A percentile compares a stretch with the other conserved stretches of the same genome.
These are phyloP conservation scores for Fusarium coicis DNA, from an alignment of 2,329 filamentous ascomycete genomes.

Conservation along the genomic window DNA sequence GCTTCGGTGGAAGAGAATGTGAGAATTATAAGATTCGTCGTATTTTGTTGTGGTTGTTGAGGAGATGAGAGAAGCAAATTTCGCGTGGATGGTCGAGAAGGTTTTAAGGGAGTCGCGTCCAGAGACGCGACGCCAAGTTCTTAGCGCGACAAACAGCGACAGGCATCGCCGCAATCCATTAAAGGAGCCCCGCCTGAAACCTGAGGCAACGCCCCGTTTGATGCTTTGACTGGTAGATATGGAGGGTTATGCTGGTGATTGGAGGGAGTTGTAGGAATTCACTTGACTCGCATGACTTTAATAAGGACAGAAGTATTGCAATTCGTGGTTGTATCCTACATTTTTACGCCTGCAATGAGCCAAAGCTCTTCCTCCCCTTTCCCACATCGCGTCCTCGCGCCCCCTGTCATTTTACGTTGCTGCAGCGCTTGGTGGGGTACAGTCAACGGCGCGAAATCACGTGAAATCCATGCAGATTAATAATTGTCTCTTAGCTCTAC, in stretches of 20 bases:
- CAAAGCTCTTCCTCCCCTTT: neutral
- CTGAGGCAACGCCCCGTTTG: conserved; percentile 40
- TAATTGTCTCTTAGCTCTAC: conserved; percentile 36
- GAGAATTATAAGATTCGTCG: conserved; percentile 22
- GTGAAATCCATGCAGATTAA: conserved; percentile 38
- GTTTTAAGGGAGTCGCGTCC: conserved; percentile 54
- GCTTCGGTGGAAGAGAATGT: conserved; percentile 29
- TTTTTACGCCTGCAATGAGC: neutral
- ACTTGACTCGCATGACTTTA: neutral
- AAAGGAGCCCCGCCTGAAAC: conserved; percentile 43
- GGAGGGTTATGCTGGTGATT: conserved; percentile 14
- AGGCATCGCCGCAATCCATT: conserved; percentile 43
- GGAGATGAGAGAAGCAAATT: conserved; percentile 41
- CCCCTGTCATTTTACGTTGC: conserved; percentile 31
- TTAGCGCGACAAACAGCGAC: conserved; percentile 48
- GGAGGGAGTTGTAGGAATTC: neutral
- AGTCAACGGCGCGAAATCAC: conserved; percentile 38
- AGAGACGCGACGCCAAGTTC: conserved; percentile 49
- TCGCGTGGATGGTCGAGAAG: conserved; percentile 42
- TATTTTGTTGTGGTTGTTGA: conserved; percentile 38
- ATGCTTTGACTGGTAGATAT: conserved; percentile 13
- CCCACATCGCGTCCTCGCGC: conserved; percentile 32
- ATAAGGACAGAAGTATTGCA: neutral
- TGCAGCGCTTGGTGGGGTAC: conserved; percentile 28
- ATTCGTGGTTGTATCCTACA: neutral